Evolutionary conservation across 441 rosid species (phyloP).

Genomic region (Populus hybrid): DNA sequence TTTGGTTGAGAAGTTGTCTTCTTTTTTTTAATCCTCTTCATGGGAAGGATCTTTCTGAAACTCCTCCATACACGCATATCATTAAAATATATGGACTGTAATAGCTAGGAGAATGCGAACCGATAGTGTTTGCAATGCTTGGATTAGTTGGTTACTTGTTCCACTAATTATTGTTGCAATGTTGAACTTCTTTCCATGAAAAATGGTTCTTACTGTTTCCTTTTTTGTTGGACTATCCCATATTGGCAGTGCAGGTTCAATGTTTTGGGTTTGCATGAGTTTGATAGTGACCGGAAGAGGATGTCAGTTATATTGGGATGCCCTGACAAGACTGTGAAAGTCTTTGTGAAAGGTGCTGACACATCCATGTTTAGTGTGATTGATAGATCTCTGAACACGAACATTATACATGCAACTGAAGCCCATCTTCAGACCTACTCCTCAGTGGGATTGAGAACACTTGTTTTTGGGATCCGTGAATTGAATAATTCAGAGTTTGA

Average conservation of each 20-base stretch:
- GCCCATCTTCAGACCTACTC: slow-evolving; percentile 70
- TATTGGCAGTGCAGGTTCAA: slow-evolving; percentile 73
- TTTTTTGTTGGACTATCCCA: slow-evolving; percentile 2
- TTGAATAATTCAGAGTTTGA: slow-evolving; percentile 82
- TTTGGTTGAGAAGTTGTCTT: background rate
- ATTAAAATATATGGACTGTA: background rate
- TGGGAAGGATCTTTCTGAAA: background rate
- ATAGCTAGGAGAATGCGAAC: background rate
- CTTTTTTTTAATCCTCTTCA: background rate
- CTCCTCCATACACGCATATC: background rate
- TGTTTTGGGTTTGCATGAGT: slow-evolving; percentile 98
- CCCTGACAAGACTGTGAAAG: slow-evolving; percentile 80
- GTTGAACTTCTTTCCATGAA: background rate
- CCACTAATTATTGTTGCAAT: background rate
- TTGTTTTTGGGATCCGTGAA: slow-evolving; percentile 86
- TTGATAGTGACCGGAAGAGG: slow-evolving; percentile 98
- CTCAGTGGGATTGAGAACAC: slow-evolving; percentile 91
- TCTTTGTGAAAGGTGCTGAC: slow-evolving; percentile 97
- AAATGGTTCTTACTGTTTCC: slow-evolving; percentile 14
- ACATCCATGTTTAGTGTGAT: slow-evolving; percentile 81
- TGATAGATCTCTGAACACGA: slow-evolving; percentile 49
- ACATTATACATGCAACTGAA: slow-evolving; percentile 55
- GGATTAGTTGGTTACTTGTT: background rate
- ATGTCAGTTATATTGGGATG: slow-evolving; percentile 95
- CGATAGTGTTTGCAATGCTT: background rate